Evolutionary conservation across 441 rosid species (phyloP), one percentile per base, ranked within the genome.

Genomic region (Adansonia grandidieri): DNA sequence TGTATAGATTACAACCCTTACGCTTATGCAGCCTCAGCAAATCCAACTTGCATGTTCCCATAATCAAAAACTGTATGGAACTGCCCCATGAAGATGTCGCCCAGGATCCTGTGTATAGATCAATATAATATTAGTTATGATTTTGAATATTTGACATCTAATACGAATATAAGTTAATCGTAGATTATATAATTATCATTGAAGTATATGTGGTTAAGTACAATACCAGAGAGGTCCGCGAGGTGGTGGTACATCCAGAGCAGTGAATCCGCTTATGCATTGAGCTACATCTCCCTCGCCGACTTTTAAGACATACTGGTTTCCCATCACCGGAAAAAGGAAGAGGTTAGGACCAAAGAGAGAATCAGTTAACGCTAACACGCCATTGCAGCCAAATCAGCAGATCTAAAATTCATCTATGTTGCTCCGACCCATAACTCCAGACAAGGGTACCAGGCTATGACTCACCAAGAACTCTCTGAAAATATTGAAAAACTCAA

Each of bases 41-140:
- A 91, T 77, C 98, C 98, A 74, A 93, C 91, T 67, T 84, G 83
- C 89, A 86, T 75, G 54, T 93, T 91, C 61, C 95, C 93, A 57
- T 84, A 88, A 87, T 93, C 98, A 10, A 95, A 93, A 32, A 95
- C 97, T 0, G 98, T 92, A 68, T 95, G 98, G 80, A 82, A 94
- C 57, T 78, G 86, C 1, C 95, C 97, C 96, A 91, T 89, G 82
- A 93, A 93, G 70, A 89, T 86, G 76, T 91, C 97, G 1, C 97
- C 97, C 86, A 91, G 22, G 60, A 93, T 91, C 97, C 97, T 93
- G 90, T 79, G 78, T 37, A 62, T 42, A 15, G 3, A 24, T 10
- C n/a, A 4, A 51, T 61, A 15, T 3, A 61, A 60, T 61, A 15
- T 45, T 15, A 53, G 9, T 74, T 28, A 4, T 48, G 13, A 50